Conservation (phyloP, 768 basidiomycete species). For the Amanita phalloides region DNA sequence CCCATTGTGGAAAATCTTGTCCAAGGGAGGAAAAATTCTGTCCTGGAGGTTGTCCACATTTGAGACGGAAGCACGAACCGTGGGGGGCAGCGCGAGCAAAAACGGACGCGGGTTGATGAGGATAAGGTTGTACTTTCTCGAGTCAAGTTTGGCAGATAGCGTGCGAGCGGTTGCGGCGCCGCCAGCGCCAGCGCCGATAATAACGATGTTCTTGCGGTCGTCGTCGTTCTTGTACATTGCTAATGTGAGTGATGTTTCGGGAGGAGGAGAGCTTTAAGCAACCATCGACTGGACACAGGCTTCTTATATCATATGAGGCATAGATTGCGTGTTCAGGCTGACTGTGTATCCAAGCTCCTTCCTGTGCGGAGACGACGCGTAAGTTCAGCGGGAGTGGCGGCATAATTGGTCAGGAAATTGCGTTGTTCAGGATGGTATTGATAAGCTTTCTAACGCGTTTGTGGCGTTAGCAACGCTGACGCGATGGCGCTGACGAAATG, state of each 20-base stretch:
- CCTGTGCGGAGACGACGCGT: too few relatives aligned
- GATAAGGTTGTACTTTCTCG: slow-evolving; percentile 32
- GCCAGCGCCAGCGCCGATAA: slow-evolving; percentile 44
- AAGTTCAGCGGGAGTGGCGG: too few relatives aligned
- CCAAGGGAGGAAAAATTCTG: slow-evolving; percentile 29
- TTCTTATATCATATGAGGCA: not conserved
- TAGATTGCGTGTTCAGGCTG: too few relatives aligned
- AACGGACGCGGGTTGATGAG: slow-evolving; percentile 41
- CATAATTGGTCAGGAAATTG: too few relatives aligned
- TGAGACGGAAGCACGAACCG: slow-evolving; percentile 38
- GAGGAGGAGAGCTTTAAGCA: too few relatives aligned
- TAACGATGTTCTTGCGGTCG: slow-evolving; percentile 24
- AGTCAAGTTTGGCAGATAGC: slow-evolving; percentile 37
- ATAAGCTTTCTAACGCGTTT: too few relatives aligned
- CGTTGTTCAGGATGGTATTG: too few relatives aligned
- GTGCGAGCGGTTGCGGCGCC: slow-evolving; percentile 29
- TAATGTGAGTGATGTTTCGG: too few relatives aligned
- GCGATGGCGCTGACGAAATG: not conserved
- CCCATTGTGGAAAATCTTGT: slow-evolving; percentile 30
- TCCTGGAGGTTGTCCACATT: slow-evolving; percentile 20
- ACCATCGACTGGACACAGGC: too few relatives aligned
- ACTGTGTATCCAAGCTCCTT: too few relatives aligned
- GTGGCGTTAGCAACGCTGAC: too few relatives aligned
- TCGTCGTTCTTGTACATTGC: slow-evolving; percentile 7
- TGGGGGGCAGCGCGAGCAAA: slow-evolving; percentile 33